Evolutionary conservation across 345 rosid genomes (phyloP), one percentile per base, ranked within the genome.

Genomic region (Eucalyptus paniculata): DNA sequence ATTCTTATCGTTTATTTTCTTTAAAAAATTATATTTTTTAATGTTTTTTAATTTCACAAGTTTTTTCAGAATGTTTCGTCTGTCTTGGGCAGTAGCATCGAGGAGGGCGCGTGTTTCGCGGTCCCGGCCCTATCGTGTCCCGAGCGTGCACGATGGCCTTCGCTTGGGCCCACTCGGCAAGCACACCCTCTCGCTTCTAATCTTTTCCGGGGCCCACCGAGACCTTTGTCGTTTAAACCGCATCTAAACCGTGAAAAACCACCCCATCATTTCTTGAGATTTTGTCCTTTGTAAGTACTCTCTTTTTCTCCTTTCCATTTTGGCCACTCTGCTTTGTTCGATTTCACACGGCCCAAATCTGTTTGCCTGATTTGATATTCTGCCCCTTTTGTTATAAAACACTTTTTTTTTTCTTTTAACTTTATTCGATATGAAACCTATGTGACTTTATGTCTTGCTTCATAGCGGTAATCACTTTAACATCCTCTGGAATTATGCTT

Each of bases 21-120:
- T 1, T 4, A 15, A 65, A n/a, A 14, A 7, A 5, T 9, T 2
- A 3, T 72, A 19, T 34, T 34, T 18, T 9, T 8, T 0, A 53
- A 53, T 53, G 6, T 19, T 34, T 34, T 8, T 32, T 34, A 34
- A 34, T 18, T 77, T 40, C 6, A 1, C 30, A 23, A 6, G 23
- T 37, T 11, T 19, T 37, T 77, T 19, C 28, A 40, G 85, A 40
- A 77, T 77, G 83, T 77, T 77, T 77, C 47, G 4, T 37, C 45
- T 2, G 83, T 21, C 83, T 6, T 3, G 24, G 47, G 77, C 10
- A 16, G 77, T 5, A 1, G 47, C 42, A 42, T 77, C 47, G 83
- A 30, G 8, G 45, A 56, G 14, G 83, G 47, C 83, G 83, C 83
- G 83, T 77, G 83, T 77, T 37, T 1, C 83, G 45, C 15, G 83